phyloP scores from a whole-genome alignment of 2,329 filamentous ascomycete species.

The Aspergillus pseudoterreus region DNA sequence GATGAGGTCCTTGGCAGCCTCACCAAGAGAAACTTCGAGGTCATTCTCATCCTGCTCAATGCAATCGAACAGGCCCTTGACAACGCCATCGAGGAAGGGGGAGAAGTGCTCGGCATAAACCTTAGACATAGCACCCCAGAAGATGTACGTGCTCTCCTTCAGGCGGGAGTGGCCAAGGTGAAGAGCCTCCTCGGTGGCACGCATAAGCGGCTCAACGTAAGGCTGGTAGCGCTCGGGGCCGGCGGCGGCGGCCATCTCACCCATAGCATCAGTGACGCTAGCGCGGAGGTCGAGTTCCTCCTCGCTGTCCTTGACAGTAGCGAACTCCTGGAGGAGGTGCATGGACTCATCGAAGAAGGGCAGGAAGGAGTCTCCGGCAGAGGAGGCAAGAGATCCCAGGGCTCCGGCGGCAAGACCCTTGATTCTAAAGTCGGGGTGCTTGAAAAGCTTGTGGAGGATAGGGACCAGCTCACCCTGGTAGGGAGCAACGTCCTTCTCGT shows the following conservation, averaged over 20 bases:
- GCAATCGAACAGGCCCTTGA: conserved; percentile 67
- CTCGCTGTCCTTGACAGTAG: conserved; percentile 80
- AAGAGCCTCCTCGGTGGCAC: conserved; percentile 85
- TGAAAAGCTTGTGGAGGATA: conserved; percentile 77
- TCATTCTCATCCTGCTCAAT: conserved; percentile 86
- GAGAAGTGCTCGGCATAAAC: conserved; percentile 71
- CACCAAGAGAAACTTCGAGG: conserved; percentile 70
- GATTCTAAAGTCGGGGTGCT: conserved; percentile 80
- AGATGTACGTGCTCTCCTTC: conserved; percentile 93
- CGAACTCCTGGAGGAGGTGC: conserved; percentile 79
- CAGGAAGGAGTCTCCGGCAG: conserved; percentile 75
- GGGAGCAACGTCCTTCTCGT: conserved; percentile 72
- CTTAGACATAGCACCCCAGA: conserved; percentile 93
- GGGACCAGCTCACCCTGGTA: conserved; percentile 82
- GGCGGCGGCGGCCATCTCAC: conserved; percentile 85
- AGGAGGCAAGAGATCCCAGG: conserved; percentile 83
- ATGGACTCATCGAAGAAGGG: conserved; percentile 93
- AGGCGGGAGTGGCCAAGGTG: conserved; percentile 84
- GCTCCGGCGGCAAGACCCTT: conserved; percentile 87
- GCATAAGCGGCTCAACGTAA: conserved; percentile 86
- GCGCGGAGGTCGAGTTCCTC: conserved; percentile 87
- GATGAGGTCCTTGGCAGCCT: conserved; percentile 69
- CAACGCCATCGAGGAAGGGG: conserved; percentile 45
- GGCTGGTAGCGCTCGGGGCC: conserved; percentile 83
- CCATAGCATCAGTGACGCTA: conserved; percentile 87